A percentile compares a stretch with the other conserved stretches of the same genome.
Conservation (phyloP, 371 early-diverging fungal genomes). For the Thermomucor indicae-seudaticae region DNA sequence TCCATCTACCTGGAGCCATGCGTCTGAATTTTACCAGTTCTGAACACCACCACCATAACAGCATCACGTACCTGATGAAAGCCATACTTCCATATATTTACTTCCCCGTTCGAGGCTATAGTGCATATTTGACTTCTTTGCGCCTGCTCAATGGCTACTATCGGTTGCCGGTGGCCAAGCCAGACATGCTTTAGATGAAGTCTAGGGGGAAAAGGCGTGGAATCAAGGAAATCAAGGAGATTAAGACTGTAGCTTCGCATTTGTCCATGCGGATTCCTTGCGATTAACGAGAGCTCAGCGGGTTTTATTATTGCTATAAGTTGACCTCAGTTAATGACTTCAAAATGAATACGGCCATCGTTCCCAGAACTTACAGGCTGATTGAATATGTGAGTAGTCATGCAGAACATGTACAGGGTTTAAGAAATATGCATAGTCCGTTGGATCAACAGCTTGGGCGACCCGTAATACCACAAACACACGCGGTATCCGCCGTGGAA, state of each 20-base stretch:
- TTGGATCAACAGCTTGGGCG: conserved; percentile 51
- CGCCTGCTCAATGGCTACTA: conserved; percentile 32
- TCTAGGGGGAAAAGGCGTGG: conserved; percentile 52
- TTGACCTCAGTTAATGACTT: background rate
- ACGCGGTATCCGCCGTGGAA: conserved; percentile 63
- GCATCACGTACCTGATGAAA: conserved; percentile 21
- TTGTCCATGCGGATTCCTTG: conserved; percentile 57
- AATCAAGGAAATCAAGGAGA: conserved; percentile 74
- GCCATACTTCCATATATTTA: conserved; percentile 57
- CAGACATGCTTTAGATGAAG: conserved; percentile 63
- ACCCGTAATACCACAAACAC: conserved; percentile 65
- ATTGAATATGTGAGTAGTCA: conserved; percentile 47
- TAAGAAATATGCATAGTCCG: conserved; percentile 57
- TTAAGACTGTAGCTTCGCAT: conserved; percentile 67
- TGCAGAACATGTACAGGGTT: conserved; percentile 54
- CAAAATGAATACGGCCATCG: background rate
- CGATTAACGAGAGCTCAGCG: conserved; percentile 64
- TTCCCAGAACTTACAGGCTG: conserved; percentile 25
- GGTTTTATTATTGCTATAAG: conserved; percentile 57
- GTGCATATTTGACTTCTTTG: conserved; percentile 48
- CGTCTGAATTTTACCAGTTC: background rate
- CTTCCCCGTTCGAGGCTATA: conserved; percentile 46
- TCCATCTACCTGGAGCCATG: background rate
- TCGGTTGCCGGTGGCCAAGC: conserved; percentile 60
- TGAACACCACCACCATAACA: background rate